Percentiles rank a stretch among this genome's conserved stretches.
phyloP scores from a whole-genome alignment of 306 rosid species.

The Gynostemma pentaphyllum region DNA sequence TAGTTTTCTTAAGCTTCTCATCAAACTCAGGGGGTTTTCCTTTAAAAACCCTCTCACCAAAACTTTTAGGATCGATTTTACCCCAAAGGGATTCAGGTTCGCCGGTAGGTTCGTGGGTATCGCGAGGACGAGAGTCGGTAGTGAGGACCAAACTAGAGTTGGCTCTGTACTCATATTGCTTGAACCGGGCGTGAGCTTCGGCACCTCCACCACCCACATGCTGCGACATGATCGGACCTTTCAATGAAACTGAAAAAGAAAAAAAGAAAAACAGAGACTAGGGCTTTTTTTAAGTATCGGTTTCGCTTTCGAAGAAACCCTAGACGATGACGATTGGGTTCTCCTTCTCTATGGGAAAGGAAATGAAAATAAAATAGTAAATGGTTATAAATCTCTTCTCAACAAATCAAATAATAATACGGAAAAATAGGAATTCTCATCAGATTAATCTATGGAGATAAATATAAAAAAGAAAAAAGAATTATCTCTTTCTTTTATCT shows the following conservation, averaged over 20 bases:
- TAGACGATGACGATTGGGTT: too few species aligned
- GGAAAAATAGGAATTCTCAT: too few species aligned
- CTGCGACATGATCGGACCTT: slow-evolving; percentile 44
- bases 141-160: slow-evolving; percentile 85
- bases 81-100: slow-evolving; percentile 84
- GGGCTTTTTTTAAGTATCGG: neutral
- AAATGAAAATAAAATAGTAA: too few species aligned
- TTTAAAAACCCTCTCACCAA: slow-evolving; percentile 64
- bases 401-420: too few species aligned
- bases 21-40: slow-evolving; percentile 68
- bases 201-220: slow-evolving; percentile 93
- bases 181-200: slow-evolving; percentile 91
- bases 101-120: slow-evolving; percentile 89
- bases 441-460: too few species aligned
- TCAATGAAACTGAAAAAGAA: neutral
- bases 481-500: too few species aligned
- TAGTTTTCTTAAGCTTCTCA: slow-evolving; percentile 53
- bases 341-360: too few species aligned
- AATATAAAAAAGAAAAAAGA: too few species aligned
- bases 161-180: slow-evolving; percentile 79
- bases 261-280: neutral
- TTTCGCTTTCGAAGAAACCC: neutral
- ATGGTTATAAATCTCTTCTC: too few species aligned
- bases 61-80: slow-evolving; percentile 58
- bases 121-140: slow-evolving; percentile 73